These are phyloP conservation scores for Anacardium occidentale DNA, from an alignment of 345 rosid species.

Conservation along the genomic window DNA sequence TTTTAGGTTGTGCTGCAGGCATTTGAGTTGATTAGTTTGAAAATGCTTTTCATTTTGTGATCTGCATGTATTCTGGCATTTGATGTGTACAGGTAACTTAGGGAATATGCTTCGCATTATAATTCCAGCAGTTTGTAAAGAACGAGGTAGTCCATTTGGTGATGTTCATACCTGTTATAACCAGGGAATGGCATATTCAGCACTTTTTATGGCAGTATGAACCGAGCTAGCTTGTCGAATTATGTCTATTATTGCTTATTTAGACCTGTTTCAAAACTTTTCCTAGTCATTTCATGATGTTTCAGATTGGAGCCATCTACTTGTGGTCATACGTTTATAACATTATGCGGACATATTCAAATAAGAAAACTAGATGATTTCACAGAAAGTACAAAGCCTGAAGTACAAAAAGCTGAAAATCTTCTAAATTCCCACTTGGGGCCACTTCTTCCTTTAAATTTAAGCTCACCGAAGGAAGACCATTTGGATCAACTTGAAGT, in stretches of 20 bases:
- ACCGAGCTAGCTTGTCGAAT: neutral
- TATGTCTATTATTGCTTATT: neutral
- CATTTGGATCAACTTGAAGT: constrained; percentile 9
- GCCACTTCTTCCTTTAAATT: constrained; percentile 13
- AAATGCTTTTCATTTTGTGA: neutral
- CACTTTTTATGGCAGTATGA: constrained; percentile 45
- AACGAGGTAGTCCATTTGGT: constrained; percentile 34
- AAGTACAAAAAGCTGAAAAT: constrained; percentile 5
- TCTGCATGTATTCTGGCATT: neutral
- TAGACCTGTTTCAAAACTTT: constrained; percentile 2
- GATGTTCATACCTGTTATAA: constrained; percentile 21
- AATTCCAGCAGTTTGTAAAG: constrained; percentile 34
- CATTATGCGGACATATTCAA: constrained; percentile 36
- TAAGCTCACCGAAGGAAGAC: neutral
- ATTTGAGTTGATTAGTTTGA: neutral
- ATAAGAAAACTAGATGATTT: constrained; percentile 10
- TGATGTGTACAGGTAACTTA: constrained; percentile 29
- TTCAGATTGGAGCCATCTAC: constrained; percentile 46
- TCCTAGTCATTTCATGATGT: neutral
- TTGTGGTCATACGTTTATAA: constrained; percentile 52
- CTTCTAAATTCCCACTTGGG: constrained; percentile 8
- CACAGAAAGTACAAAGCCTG: neutral
- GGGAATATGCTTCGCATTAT: constrained; percentile 37
- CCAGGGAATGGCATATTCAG: constrained; percentile 32
- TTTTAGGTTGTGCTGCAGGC: constrained; percentile 24